Base-by-base conservation (phyloP, 163 green algal genomes). In the Chloromonas sp. region DNA sequence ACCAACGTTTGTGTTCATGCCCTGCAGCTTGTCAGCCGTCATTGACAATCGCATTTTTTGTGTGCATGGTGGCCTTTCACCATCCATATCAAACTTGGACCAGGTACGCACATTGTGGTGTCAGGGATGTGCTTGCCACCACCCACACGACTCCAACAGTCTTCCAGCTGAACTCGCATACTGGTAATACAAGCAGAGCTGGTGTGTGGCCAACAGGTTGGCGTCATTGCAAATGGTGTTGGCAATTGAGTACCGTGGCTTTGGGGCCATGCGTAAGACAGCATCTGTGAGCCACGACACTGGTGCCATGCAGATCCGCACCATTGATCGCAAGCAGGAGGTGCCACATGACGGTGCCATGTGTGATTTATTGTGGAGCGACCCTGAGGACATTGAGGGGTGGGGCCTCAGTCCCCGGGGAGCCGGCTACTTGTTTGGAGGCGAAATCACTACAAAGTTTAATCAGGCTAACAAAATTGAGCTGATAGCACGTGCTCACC, bases 311-410 rank as follows among this genome's bases (percentile, higher is more conserved):
- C 89, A 97, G 92, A 98, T 99, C 81, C 90, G 96, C 61, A 94
- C 91, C 58, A 95, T 99, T 8, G 97, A 99, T 92, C 90, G 97
- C 62, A 97, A 98, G 87, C 97, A 99, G 91, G 97, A 99, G 92
- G 96, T 96, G 74, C 97, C 97, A 1, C 97, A 99, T 83, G 97
- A 99, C 85, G 97, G 97, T 1, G 93, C 97, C 71, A 99, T 99
- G 97, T 99, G 97, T 87, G 97, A 99, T 91, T 92, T 99, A 87
- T 92, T 99, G 70, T 99, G 97, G 97, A 94, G 83, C 2, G 97
- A 99, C 88, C 97, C 97, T 1, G 97, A 99, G 86, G 97, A 99
- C 85, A 94, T 98, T 58, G 95, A 97, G 84, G 97, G 97, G 36
- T 99, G 97, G 97, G 97, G 96, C 57, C 93, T 99, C 59, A 96